phyloP scores from a whole-genome alignment of 1,284 basidiomycete species.

The Macrocystidia cucumis region DNA sequence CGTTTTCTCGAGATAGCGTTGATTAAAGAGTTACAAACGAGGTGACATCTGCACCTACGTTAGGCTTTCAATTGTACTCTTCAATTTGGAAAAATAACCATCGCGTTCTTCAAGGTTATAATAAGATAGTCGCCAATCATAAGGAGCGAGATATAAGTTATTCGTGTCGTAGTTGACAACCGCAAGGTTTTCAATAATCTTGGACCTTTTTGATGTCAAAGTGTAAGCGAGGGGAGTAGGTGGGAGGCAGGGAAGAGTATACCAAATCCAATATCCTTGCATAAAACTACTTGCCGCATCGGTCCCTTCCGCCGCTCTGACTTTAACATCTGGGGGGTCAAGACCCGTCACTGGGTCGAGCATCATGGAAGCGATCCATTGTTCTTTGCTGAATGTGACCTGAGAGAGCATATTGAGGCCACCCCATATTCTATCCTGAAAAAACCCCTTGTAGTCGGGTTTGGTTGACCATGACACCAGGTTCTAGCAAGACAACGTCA shows the following conservation, averaged over 20 bases:
- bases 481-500: constrained; percentile 35
- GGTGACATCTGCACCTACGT: constrained; percentile 42
- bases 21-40: constrained; percentile 1
- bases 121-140: constrained; percentile 90
- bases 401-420: constrained; percentile 82
- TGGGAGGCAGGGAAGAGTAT: constrained; percentile 12
- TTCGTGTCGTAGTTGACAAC: constrained; percentile 89
- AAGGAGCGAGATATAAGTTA: constrained; percentile 81
- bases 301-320: constrained; percentile 90
- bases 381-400: constrained; percentile 67
- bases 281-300: constrained; percentile 89
- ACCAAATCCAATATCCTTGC: constrained; percentile 95
- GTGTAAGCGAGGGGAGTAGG: constrained; percentile 1
- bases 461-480: constrained; percentile 84
- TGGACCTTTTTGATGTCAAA: constrained; percentile 50
- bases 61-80: constrained; percentile 80
- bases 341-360: constrained; percentile 90
- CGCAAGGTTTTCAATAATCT: constrained; percentile 91
- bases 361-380: constrained; percentile 89
- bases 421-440: constrained; percentile 85
- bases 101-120: constrained; percentile 91
- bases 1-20: constrained; percentile 37
- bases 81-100: constrained; percentile 87
- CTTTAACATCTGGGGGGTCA: constrained; percentile 85
- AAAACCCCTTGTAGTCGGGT: constrained; percentile 72